Percentiles rank a stretch among this genome's conserved stretches.
phyloP scores from a whole-genome alignment of 352 stramenopile species.

The Sclerospora graminicola region DNA sequence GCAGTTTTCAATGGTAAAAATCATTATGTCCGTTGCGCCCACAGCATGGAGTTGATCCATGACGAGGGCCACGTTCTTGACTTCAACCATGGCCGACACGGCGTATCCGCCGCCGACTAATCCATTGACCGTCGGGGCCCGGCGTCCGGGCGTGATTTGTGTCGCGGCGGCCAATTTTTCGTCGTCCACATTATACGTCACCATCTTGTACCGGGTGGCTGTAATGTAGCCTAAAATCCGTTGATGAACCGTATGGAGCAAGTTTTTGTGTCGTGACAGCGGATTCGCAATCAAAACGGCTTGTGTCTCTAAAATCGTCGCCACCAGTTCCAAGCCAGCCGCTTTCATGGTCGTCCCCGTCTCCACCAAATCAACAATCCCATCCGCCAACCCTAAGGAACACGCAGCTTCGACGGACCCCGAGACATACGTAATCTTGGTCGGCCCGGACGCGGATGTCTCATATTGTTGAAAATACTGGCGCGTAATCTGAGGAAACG shows the following conservation, averaged over 20 bases:
- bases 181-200: conserved; percentile 94
- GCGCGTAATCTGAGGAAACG: conserved; percentile 90
- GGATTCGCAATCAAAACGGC: conserved; percentile 89
- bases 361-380: conserved; percentile 98
- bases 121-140: conserved; percentile 90
- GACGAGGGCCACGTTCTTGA: conserved; percentile 85
- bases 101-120: conserved; percentile 80
- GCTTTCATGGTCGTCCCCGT: conserved; percentile 98
- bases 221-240: conserved; percentile 95
- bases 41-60: conserved; percentile 95
- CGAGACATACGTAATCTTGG: conserved; percentile 94
- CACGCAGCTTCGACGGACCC: conserved; percentile 97
- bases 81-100: conserved; percentile 89
- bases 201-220: conserved; percentile 96
- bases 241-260: conserved; percentile 82
- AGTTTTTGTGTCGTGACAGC: conserved; percentile 52
- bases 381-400: conserved; percentile 94
- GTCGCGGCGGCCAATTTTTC: conserved; percentile 83
- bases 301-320: conserved; percentile 88
- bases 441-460: conserved; percentile 31
- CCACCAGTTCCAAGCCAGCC: conserved; percentile 92
- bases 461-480: conserved; percentile 94
- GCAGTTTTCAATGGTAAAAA: conserved; percentile 94
- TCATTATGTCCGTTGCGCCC: conserved; percentile 95
- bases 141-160: conserved; percentile 90